Base-by-base conservation (phyloP, 768 basidiomycete genomes). In the Trichaptum fuscoviolaceum region DNA sequence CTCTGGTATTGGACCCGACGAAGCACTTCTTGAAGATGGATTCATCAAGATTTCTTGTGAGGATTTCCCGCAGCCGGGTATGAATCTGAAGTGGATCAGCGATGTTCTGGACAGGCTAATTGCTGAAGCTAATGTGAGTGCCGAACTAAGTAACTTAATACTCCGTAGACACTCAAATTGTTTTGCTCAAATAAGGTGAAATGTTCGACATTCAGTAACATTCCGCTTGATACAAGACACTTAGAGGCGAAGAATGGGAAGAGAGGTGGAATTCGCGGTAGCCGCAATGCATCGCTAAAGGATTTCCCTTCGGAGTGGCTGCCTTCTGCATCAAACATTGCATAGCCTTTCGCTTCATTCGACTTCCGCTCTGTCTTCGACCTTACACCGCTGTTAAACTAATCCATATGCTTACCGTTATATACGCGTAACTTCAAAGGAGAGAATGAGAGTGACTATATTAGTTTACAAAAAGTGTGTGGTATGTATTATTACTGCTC, bases 41-140 rank as follows among this genome's bases (percentile, higher is more conserved):
- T 96, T 85, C 77, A 81, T 99, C 77, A 95, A 95, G 79, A 91
- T 99, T 68, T 84, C 91, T 0, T 95, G 92, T 73, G 96, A 98
- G 71, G 86, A 91, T 76, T 96, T 94, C 76, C 87, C 88, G 7
- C 82, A 85, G 70, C 85, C 88, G 1, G 82, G 86, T 27, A 90
- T 92, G 91, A 99, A 99, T 77, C 80, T 96, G 71, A 96, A 96
- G 76, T 96, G 94, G 91, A 93, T 91, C 57, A 91, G 90, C 70
- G 96, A 99, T 73, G 83, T 87, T 18, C 76, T 99, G 65, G 91
- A 95, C 72, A 79, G 83, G 70, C 78, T 99, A 58, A 75, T 98
- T 68, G 77, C 76, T n/a, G 89, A 89, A 71, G 93, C 95, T 10
- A 94, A 95, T 75, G 96, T 97, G 73, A 71, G 93, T 84, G 24